Percentiles rank a stretch among this genome's conserved stretches.
These are phyloP conservation scores for Rhododendron mucronatum DNA, from an alignment of 148 eudicot species.

Conservation along the genomic window DNA sequence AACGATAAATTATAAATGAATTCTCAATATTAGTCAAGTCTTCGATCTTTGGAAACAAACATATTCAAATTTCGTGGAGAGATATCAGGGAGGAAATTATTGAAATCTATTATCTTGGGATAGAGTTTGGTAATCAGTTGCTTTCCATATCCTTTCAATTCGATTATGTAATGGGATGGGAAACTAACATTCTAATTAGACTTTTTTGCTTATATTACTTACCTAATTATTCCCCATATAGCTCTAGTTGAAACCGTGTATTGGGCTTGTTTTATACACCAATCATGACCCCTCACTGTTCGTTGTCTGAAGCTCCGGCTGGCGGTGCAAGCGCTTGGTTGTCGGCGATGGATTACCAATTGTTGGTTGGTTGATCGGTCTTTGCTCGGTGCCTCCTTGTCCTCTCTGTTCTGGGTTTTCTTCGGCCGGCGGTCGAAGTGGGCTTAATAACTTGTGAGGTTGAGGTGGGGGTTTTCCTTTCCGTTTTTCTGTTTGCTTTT, in stretches of 20 bases:
- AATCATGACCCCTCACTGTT: neutral
- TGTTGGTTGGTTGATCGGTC: too few species aligned
- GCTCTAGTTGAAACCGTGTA: neutral
- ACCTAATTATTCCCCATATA: conserved; percentile 3
- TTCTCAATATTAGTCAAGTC: neutral
- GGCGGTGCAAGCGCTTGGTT: too few species aligned
- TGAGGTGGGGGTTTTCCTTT: too few species aligned
- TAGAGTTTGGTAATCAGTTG: conserved; percentile 19
- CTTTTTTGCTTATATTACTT: neutral
- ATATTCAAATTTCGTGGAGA: neutral
- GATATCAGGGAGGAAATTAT: neutral
- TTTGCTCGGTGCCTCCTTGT: too few species aligned
- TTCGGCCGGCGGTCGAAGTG: too few species aligned
- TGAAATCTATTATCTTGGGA: neutral
- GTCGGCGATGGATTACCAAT: too few species aligned
- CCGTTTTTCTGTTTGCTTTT: too few species aligned
- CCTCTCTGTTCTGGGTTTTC: too few species aligned
- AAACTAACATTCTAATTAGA: conserved; percentile 8
- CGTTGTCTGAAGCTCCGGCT: too few species aligned
- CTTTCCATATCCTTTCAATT: conserved; percentile 8
- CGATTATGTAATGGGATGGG: conserved; percentile 1
- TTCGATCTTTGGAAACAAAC: neutral
- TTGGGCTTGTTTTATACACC: neutral
- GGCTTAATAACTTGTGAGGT: too few species aligned
- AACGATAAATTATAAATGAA: too few species aligned